phyloP scores from a whole-genome alignment of 1,284 basidiomycete species.

The Cryptococcus sp. region DNA sequence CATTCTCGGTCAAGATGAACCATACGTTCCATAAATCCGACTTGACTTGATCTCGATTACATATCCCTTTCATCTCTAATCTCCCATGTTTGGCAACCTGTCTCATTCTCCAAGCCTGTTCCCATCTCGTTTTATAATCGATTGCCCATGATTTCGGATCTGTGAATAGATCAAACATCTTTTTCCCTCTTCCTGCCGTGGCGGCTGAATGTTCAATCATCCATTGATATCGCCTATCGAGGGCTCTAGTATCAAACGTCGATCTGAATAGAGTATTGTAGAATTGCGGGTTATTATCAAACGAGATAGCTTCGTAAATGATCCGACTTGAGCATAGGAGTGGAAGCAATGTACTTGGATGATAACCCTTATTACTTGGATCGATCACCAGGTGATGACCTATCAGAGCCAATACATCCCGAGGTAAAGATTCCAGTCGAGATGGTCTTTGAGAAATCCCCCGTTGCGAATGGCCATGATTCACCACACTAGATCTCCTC shows the following conservation, averaged over 20 bases:
- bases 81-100: constrained; percentile 25
- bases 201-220: constrained; percentile 26
- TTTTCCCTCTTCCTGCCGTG: constrained; percentile 5
- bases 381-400: constrained; percentile 30
- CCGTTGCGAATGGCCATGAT: no score
- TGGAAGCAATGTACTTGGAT: constrained; percentile 29
- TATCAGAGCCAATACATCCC: constrained; percentile 23
- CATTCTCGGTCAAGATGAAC: constrained; percentile 50
- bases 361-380: constrained; percentile 7
- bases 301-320: constrained; percentile 37
- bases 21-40: constrained; percentile 48
- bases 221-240: constrained; percentile 37
- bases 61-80: constrained; percentile 27
- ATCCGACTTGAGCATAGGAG: constrained; percentile 30
- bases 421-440: constrained; percentile 18
- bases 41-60: constrained; percentile 20
- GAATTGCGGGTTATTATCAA: constrained; percentile 45
- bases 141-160: constrained; percentile 38
- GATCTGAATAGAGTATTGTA: constrained; percentile 45
- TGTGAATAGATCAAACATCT: constrained; percentile 26
- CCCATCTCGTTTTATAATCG: constrained; percentile 42
- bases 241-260: constrained; percentile 44
- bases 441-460: background rate
- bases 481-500: no score
- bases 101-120: constrained; percentile 34